A percentile compares a stretch with the other conserved stretches of the same genome.
Evolutionary conservation across 805 yeast species (phyloP).

Genomic region (Kodamaea nitidulidarum): DNA sequence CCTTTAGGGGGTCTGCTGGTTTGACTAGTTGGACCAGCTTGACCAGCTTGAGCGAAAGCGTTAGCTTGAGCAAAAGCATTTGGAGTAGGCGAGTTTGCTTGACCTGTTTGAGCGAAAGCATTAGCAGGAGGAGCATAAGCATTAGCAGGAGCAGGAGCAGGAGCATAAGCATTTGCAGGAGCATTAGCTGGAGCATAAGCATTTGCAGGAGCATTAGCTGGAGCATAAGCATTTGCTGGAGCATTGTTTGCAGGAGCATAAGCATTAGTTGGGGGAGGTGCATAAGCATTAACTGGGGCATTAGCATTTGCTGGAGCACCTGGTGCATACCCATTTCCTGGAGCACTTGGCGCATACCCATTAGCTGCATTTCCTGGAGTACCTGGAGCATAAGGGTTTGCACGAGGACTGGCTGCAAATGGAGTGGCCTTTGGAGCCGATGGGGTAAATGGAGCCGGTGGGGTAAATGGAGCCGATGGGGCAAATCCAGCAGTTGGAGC

Average conservation of each 20-base stretch:
- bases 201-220: too few relatives aligned
- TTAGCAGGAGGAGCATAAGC: conserved; percentile 19
- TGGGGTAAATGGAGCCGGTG: conserved; percentile 20
- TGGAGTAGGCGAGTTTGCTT: too few relatives aligned
- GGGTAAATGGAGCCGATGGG: conserved; percentile 7
- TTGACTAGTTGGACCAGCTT: too few relatives aligned
- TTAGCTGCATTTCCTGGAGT: not conserved
- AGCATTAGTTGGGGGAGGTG: too few relatives aligned
- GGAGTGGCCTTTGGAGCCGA: conserved; percentile 21
- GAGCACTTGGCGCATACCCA: not conserved
- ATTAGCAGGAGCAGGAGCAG: not conserved
- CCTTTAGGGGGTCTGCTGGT: too few relatives aligned
- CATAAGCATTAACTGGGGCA: too few relatives aligned
- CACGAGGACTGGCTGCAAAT: not conserved
- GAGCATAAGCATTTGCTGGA: too few relatives aligned
- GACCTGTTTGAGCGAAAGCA: conserved; percentile 23
- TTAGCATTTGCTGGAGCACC: too few relatives aligned
- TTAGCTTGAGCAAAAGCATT: conserved; percentile 13
- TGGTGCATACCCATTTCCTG: not conserved
- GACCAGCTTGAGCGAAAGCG: conserved; percentile 3
- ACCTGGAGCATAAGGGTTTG: not conserved
- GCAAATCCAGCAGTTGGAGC: not conserved
- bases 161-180: not conserved
- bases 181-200: too few relatives aligned
- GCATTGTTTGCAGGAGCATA: too few relatives aligned